Evolutionary conservation across 2,329 filamentous ascomycete genomes (phyloP), one percentile per base, ranked within the genome.

Genomic region (Elsinoe ampelina): DNA sequence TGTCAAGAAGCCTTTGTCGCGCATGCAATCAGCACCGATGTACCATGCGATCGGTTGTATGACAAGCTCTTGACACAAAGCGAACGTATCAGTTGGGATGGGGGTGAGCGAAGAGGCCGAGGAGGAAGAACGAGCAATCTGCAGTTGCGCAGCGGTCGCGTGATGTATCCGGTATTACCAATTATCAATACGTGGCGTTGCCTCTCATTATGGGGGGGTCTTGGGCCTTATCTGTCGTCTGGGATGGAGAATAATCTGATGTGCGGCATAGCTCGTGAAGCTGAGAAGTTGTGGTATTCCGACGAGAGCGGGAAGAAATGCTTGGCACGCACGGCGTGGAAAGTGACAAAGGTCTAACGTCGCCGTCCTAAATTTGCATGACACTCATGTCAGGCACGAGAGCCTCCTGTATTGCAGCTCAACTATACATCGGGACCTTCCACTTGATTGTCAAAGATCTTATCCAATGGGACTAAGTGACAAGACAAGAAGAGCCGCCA

Each of bases 1-100:
- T n/a, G 48, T 35, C 48, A 52, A 52, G 35, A 22, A 38, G 34
- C 48, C 48, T 52, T 38, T 52, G 48, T 52, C 48, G 35, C 48
- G 48, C 48, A 39, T 19, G 26, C 19, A 38, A 20, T n/a, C 12
- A 34, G 34, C 15, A 3, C 20, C 19, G 11, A 11, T 38, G 38
- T 52, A 50, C 45, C 45, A 50, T 50, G 30, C 26, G 45, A 34
- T 34, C 45, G 45, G 17, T 26, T 34, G 32, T 50, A 26, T 50
- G 32, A 34, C 45, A 22, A 15, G 30, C 45, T 50, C 45, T 35
- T 50, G 6, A 35, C 10, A 50, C 26, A 50, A 34, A 36, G 45
- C 26, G 26, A 30, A 3, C 26, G 26, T 30, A 30, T 30, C 26
- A 30, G 26, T 30, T 30, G 26, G 2, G 7, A 30, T 30, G 26